A percentile compares a stretch with the other conserved stretches of the same genome.
Evolutionary conservation across 1,284 basidiomycete species (phyloP).

Genomic region (Sanghuangporus sanghuang): DNA sequence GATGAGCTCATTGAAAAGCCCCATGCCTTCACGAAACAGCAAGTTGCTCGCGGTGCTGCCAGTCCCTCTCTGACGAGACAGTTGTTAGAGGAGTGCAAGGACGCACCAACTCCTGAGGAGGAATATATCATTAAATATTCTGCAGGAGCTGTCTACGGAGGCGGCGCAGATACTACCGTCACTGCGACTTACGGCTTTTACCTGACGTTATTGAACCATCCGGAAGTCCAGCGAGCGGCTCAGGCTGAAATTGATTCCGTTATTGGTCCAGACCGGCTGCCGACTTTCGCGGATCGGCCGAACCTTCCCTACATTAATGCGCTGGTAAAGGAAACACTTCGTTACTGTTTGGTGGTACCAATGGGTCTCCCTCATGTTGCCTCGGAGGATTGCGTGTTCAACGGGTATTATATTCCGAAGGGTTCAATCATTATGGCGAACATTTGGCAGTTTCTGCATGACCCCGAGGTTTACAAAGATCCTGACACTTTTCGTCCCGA

Average conservation of each 20-base stretch:
- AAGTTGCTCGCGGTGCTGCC: conserved; percentile 8
- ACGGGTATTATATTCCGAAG: conserved; percentile 21
- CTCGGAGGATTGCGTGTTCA: conserved; percentile 19
- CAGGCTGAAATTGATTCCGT: conserved; percentile 27
- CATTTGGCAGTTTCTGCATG: conserved; percentile 18
- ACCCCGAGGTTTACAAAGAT: conserved; percentile 19
- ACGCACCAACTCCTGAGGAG: conserved; percentile 5
- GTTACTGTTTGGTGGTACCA: conserved; percentile 23
- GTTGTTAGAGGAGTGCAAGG: conserved; percentile 9
- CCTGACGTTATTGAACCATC: conserved; percentile 21
- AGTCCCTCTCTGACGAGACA: conserved; percentile 11
- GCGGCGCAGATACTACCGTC: conserved; percentile 19
- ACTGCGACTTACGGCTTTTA: conserved; percentile 18
- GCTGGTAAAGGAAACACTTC: conserved; percentile 23
- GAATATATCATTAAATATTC: conserved; percentile 20
- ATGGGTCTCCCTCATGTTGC: conserved; percentile 21
- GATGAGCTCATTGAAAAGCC: conserved; percentile 11
- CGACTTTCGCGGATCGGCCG: conserved; percentile 24
- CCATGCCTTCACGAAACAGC: conserved; percentile 15
- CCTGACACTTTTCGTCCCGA: conserved; percentile 21
- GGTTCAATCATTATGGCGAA: conserved; percentile 19
- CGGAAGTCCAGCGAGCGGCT: conserved; percentile 20
- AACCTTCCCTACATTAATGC: conserved; percentile 26
- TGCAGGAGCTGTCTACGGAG: conserved; percentile 18
- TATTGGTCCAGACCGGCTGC: conserved; percentile 23